Conservation (phyloP, 352 stramenopile genomes). For the Pythium periplocum region DNA sequence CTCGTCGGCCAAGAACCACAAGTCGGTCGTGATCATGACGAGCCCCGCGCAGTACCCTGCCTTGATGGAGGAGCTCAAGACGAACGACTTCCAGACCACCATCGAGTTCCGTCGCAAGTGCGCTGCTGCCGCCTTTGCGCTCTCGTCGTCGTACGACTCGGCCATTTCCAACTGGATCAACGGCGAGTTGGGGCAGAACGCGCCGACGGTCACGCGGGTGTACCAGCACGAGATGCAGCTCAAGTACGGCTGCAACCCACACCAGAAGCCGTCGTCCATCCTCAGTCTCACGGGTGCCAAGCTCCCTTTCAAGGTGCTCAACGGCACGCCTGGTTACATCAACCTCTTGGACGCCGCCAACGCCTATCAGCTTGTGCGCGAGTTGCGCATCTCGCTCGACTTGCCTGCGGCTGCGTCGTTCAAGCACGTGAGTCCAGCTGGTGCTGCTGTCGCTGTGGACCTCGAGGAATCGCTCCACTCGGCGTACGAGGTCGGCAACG, state of each 20-base stretch:
- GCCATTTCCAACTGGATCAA: conserved; percentile 97
- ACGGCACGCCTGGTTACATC: conserved; percentile 98
- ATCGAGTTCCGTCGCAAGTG: conserved; percentile 86
- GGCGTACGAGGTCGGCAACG: conserved; percentile 94
- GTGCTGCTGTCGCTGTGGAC: conserved; percentile 96
- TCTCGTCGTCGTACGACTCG: conserved; percentile 94
- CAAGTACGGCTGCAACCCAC: conserved; percentile 98
- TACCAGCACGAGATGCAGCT: conserved; percentile 94
- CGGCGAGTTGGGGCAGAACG: conserved; percentile 74
- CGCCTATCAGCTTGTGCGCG: conserved; percentile 98
- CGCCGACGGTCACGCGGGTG: conserved; percentile 85
- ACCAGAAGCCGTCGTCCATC: conserved; percentile 95
- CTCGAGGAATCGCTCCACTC: conserved; percentile 89
- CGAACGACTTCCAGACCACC: conserved; percentile 88
- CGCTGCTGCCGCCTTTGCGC: conserved; percentile 70
- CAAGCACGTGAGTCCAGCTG: conserved; percentile 98
- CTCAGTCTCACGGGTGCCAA: conserved; percentile 58
- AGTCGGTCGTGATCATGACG: conserved; percentile 97
- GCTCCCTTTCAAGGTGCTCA: conserved; percentile 86
- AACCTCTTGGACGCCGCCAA: conserved; percentile 99
- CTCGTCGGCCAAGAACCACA: conserved; percentile 99
- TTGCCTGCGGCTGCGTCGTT: conserved; percentile 96
- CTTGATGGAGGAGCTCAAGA: conserved; percentile 93
- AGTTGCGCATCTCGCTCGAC: conserved; percentile 93
- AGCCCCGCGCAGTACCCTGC: conserved; percentile 93